These are phyloP conservation scores for Escovopsis sp. DNA, from an alignment of 2,329 filamentous ascomycete genomes.

Conservation along the genomic window DNA sequence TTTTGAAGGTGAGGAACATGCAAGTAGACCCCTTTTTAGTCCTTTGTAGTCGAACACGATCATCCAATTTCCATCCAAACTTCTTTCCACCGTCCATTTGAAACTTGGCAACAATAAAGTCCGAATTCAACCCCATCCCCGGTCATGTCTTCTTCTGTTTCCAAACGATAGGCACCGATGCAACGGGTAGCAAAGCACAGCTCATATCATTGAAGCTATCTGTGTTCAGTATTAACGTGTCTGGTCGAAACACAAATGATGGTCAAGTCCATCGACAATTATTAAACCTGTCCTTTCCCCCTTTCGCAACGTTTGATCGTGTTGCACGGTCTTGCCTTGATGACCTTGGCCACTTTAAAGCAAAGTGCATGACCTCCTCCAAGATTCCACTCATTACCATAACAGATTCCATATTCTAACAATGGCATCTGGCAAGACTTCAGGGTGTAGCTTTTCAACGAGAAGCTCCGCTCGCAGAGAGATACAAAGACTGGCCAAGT, in stretches of 20 bases:
- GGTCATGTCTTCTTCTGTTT: neutral
- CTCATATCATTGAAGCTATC: neutral
- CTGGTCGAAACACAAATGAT: neutral
- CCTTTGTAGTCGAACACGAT: neutral
- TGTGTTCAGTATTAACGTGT: neutral
- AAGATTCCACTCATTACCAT: slow-evolving; percentile 10
- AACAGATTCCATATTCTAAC: slow-evolving; percentile 11
- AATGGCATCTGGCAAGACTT: slow-evolving; percentile 4
- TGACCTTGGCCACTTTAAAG: neutral
- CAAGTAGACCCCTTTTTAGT: neutral
- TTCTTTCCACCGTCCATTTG: no score
- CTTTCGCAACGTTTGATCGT: neutral
- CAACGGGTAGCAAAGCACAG: neutral
- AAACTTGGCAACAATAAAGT: no score
- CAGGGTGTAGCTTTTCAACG: slow-evolving; percentile 1
- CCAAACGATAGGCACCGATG: neutral
- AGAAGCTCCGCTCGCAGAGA: neutral
- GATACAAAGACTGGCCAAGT: slow-evolving; percentile 3
- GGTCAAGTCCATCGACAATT: neutral
- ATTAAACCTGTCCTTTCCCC: neutral
- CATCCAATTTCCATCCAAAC: neutral
- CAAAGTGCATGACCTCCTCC: neutral
- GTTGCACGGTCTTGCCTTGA: neutral
- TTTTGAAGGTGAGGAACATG: slow-evolving; percentile 82
- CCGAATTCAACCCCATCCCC: neutral